Evolutionary conservation across 106 monocot species (phyloP).

Genomic region (Narthecium ossifragum): DNA sequence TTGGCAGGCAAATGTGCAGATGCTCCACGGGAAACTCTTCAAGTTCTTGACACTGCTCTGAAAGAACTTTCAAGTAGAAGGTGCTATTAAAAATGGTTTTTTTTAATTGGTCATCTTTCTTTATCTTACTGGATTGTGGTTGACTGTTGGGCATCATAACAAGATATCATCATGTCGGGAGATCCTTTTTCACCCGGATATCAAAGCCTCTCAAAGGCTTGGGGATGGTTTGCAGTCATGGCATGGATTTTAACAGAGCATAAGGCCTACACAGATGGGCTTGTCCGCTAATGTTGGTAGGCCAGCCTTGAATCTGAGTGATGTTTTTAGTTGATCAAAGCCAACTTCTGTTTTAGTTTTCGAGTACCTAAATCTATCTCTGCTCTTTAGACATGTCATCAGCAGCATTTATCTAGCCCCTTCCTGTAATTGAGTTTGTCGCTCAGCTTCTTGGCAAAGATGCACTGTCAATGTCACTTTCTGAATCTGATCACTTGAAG

Average conservation of each 20-base stretch:
- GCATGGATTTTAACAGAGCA: slow-evolving; percentile 58
- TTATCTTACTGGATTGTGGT: background rate
- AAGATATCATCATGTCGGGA: slow-evolving; percentile 33
- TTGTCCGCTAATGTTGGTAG: slow-evolving; percentile 54
- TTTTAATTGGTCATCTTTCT: background rate
- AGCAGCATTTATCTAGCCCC: slow-evolving; percentile 41
- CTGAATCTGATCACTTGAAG: slow-evolving; percentile 42
- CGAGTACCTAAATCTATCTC: background rate
- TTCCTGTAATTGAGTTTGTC: slow-evolving; percentile 41
- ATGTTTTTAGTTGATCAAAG: too few species aligned
- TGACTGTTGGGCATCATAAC: background rate
- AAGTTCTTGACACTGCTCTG: slow-evolving; percentile 25
- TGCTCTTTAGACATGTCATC: slow-evolving; percentile 30
- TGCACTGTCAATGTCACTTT: slow-evolving; percentile 15
- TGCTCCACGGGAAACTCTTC: slow-evolving; percentile 29
- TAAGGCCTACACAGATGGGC: slow-evolving; percentile 63
- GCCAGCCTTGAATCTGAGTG: background rate
- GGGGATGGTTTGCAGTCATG: slow-evolving; percentile 42
- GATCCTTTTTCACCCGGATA: slow-evolving; percentile 43
- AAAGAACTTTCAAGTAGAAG: slow-evolving; percentile 22
- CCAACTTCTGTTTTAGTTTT: too few species aligned
- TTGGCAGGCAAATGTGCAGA: slow-evolving; percentile 7
- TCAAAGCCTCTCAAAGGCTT: slow-evolving; percentile 12
- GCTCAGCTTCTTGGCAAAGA: slow-evolving; percentile 33
- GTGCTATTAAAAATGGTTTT: too few species aligned